Conservation (phyloP, 495 filamentous ascomycete species). For the Penicillium angulare region DNA sequence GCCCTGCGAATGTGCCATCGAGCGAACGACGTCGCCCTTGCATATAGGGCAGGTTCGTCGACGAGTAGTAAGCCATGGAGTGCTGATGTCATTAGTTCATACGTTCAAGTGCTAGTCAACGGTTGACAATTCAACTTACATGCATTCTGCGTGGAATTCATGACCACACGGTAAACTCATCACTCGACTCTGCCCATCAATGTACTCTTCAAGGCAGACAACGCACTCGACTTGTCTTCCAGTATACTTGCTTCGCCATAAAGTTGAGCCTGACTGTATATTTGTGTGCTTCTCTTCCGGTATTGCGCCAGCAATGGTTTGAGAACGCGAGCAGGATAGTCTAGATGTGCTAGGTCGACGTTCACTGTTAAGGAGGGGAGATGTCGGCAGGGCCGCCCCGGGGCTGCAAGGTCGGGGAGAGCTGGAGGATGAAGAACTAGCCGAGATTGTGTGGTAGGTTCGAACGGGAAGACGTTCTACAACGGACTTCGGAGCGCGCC, state of each 20-base stretch:
- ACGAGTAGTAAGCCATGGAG: constrained; percentile 95
- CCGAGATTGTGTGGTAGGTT: constrained; percentile 79
- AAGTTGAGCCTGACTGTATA: constrained; percentile 51
- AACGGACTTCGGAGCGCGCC: constrained; percentile 94
- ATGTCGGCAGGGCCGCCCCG: constrained; percentile 63
- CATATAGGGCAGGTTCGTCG: constrained; percentile 96
- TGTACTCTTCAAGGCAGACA: constrained; percentile 96
- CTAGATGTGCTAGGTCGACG: constrained; percentile 29
- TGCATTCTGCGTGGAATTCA: constrained; percentile 97
- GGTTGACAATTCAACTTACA: constrained; percentile 64
- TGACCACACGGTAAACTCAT: constrained; percentile 99
- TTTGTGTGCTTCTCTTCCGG: constrained; percentile 39
- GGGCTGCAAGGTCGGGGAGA: constrained; percentile 51
- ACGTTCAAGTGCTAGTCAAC: background rate
- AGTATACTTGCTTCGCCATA: constrained; percentile 79
- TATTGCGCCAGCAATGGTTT: constrained; percentile 58
- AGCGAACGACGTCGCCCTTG: constrained; percentile 90
- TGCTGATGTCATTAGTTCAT: constrained; percentile 49
- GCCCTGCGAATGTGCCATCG: constrained; percentile 47
- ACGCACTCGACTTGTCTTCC: constrained; percentile 90
- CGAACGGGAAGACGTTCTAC: constrained; percentile 93
- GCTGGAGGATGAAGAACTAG: constrained; percentile 53
- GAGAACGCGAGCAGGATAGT: constrained; percentile 58
- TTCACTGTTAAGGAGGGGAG: constrained; percentile 60
- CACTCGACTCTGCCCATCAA: constrained; percentile 89